These are phyloP conservation scores for Aurifilum marmelostoma DNA, from an alignment of 2,329 filamentous ascomycete species.

Conservation along the genomic window DNA sequence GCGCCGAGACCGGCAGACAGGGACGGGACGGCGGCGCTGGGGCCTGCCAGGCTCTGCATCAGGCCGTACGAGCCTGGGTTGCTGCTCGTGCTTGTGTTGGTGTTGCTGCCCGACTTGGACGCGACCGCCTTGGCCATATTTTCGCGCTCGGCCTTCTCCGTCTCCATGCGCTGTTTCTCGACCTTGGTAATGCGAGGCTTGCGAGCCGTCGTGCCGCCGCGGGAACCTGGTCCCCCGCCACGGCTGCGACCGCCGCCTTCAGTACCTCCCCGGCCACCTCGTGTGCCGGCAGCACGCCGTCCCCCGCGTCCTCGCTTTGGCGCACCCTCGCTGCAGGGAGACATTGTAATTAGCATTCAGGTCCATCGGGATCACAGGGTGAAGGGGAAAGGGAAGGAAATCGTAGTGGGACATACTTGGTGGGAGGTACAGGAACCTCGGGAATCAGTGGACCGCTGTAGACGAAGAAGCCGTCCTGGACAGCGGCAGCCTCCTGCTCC, in stretches of 20 bases:
- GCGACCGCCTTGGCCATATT: constrained; percentile 43
- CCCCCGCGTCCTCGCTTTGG: constrained; percentile 68
- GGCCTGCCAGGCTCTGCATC: constrained; percentile 15
- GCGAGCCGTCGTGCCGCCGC: constrained; percentile 72
- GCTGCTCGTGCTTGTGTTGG: constrained; percentile 37
- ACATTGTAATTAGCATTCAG: constrained; percentile 41
- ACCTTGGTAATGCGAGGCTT: constrained; percentile 88
- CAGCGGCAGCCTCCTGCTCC: constrained; percentile 93
- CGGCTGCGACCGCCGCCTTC: constrained; percentile 49
- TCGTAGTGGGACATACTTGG: constrained; percentile 49
- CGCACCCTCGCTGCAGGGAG: constrained; percentile 65
- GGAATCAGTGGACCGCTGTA: constrained; percentile 91
- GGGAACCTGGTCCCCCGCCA: constrained; percentile 66
- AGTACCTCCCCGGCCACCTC: constrained; percentile 46
- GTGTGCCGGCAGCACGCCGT: constrained; percentile 49
- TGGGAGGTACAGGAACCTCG: constrained; percentile 75
- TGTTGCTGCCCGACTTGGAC: constrained; percentile 42
- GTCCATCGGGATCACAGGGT: constrained; percentile 3
- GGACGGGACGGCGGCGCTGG: constrained; percentile 19
- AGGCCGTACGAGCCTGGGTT: constrained; percentile 23
- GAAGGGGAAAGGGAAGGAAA: constrained; percentile 26
- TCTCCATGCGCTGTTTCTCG: constrained; percentile 78
- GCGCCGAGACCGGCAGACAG: constrained; percentile 23
- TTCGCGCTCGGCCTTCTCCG: constrained; percentile 79
- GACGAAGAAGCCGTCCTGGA: constrained; percentile 96